Percentiles rank a stretch among this genome's conserved stretches.
phyloP scores from a whole-genome alignment of 2,329 filamentous ascomycete species.

The Dactylonectria estremocensis region DNA sequence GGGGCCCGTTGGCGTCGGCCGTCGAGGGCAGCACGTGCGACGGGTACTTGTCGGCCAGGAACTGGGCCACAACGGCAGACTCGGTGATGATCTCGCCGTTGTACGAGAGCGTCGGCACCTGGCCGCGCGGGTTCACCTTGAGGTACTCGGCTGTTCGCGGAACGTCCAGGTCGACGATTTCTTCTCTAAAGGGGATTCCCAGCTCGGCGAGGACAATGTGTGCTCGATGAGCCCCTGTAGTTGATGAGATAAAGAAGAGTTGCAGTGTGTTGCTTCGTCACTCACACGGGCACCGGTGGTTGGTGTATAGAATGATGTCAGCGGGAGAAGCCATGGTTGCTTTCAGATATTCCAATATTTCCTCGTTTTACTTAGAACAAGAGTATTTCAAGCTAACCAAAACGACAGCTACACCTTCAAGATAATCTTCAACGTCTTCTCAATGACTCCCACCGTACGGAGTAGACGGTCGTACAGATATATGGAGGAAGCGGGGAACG shows the following conservation, averaged over 20 bases:
- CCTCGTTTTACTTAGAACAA: neutral
- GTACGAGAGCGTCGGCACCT: conserved; percentile 80
- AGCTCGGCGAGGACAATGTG: conserved; percentile 81
- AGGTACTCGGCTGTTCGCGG: conserved; percentile 84
- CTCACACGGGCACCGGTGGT: conserved; percentile 76
- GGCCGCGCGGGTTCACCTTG: conserved; percentile 82
- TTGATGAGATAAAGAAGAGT: neutral
- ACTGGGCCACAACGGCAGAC: conserved; percentile 80
- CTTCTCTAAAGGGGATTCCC: conserved; percentile 76
- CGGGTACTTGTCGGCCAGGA: conserved; percentile 78
- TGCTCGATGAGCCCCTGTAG: conserved; percentile 78
- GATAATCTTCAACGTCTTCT: too few relatives aligned
- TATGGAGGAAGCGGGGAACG: neutral
- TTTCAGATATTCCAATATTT: neutral
- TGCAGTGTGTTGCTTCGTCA: neutral
- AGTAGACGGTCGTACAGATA: neutral
- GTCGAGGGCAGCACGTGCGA: conserved; percentile 75
- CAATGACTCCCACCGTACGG: neutral
- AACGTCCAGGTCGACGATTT: conserved; percentile 78
- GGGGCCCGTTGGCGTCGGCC: conserved; percentile 66
- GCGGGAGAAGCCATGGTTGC: conserved; percentile 39
- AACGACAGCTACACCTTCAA: neutral
- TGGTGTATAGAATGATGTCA: conserved; percentile 78
- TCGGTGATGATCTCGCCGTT: conserved; percentile 79
- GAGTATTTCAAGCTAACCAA: neutral